Evolutionary conservation across 1,284 basidiomycete species (phyloP), one percentile per base, ranked within the genome.

Genomic region (Leccinum pallidistipes): DNA sequence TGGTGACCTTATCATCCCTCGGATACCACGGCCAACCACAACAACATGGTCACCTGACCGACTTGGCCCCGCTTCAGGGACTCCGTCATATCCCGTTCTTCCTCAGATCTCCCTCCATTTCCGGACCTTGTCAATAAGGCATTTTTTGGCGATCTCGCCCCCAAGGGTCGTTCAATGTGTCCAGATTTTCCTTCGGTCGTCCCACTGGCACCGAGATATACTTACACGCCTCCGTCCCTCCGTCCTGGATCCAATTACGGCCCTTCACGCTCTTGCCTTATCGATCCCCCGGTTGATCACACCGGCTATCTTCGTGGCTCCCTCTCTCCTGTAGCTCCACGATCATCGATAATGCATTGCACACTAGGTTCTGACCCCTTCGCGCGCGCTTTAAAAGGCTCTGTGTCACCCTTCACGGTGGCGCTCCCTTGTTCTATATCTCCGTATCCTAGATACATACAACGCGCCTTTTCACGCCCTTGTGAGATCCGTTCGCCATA

Each of bases 31-130:
- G 65, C 31, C 11, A 40, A 31, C 5, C 11, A 14, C 14, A 24
- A 21, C n/a, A 12, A 12, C 24, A 24, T 24, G 18, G 40, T 67
- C 65, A 66, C 51, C 60, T 62, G 67, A 68, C 51, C 64, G 65
- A 53, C 58, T 64, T 67, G 57, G 8, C 34, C 53, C 68, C 65
- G 55, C 60, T 55, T 63, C 65, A 71, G 70, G 69, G 62, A 49
- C 65, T 57, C 65, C 61, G 61, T 62, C 57, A 27, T 32, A n/a
- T 57, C 59, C 65, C 57, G 65, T 57, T 52, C 68, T 64, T 69
- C 67, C 40, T 66, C 52, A 60, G 60, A 71, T 70, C 64, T 58
- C 59, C 12, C 47, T 62, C 67, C 68, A 70, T 67, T 70, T 69
- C 61, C 64, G 68, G 60, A 51, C 57, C 61, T 43, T 55, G 54